phyloP scores from a whole-genome alignment of 441 rosid genomes.

The Capsella rubella region DNA sequence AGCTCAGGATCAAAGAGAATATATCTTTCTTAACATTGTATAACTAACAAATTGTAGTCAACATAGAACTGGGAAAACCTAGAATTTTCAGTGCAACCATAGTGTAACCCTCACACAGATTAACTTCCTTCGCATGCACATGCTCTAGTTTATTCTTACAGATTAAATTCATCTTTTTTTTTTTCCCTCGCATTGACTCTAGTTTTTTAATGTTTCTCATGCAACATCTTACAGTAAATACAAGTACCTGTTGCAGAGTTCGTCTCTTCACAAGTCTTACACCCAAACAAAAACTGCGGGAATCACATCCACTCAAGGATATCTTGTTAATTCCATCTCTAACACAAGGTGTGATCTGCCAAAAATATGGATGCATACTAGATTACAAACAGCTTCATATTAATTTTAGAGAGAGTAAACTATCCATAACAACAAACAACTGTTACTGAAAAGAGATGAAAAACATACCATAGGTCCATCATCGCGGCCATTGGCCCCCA shows the following conservation, averaged over 20 bases:
- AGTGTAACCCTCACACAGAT: not conserved
- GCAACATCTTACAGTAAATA: conserved; percentile 41
- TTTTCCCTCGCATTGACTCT: not conserved
- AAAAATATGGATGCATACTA: conserved; percentile 32
- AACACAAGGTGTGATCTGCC: conserved; percentile 69
- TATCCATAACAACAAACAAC: conserved; percentile 21
- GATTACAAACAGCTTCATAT: not conserved
- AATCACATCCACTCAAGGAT: conserved; percentile 76
- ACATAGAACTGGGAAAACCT: not conserved
- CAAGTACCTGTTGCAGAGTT: conserved; percentile 74
- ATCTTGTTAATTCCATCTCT: conserved; percentile 91
- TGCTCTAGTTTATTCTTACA: not conserved
- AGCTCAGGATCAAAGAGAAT: not conserved
- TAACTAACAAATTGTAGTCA: conserved; percentile 6
- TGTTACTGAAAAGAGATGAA: conserved; percentile 30
- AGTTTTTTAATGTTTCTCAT: conserved; percentile 1
- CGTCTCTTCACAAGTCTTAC: conserved; percentile 87
- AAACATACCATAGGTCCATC: conserved; percentile 92
- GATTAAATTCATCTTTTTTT: not conserved
- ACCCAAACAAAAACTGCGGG: conserved; percentile 85
- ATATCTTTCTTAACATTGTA: not conserved
- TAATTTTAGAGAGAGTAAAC: not conserved
- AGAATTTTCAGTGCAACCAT: not conserved
- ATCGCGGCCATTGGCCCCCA: conserved; percentile 97
- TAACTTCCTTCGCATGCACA: not conserved